phyloP scores from a whole-genome alignment of 768 basidiomycete genomes.

The Lentinula raphanica region DNA sequence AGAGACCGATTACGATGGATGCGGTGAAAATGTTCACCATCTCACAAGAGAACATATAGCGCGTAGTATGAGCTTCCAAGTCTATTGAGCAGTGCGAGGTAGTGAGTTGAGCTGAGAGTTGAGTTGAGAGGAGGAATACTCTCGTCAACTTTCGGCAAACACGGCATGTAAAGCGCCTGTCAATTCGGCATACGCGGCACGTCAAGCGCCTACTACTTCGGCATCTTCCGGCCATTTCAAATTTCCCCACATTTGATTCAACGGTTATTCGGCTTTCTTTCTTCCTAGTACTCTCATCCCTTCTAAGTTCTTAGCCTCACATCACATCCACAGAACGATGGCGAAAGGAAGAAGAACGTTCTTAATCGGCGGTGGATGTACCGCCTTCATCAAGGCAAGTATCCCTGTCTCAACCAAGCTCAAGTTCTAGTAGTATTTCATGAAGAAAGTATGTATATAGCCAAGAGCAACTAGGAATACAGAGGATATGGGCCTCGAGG shows the following conservation, averaged over 20 bases:
- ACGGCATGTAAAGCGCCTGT: too few species aligned
- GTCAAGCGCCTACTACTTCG: too few species aligned
- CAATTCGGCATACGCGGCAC: too few species aligned
- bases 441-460: constrained; percentile 28
- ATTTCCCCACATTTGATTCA: neutral
- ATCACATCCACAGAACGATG: neutral
- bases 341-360: constrained; percentile 23
- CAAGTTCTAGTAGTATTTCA: neutral
- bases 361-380: constrained; percentile 46
- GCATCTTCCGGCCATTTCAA: too few species aligned
- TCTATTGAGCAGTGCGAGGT: too few species aligned
- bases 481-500: constrained; percentile 85
- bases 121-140: too few species aligned
- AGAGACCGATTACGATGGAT: neutral
- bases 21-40: neutral
- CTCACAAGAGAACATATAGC: too few species aligned
- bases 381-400: constrained; percentile 46
- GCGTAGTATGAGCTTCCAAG: too few species aligned
- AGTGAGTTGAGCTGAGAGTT: too few species aligned
- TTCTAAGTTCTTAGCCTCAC: neutral
- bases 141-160: neutral
- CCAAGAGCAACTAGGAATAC: constrained; percentile 62
- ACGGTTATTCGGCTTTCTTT: constrained; percentile 1
- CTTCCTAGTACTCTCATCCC: neutral
- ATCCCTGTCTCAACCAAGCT: neutral